Percentiles rank a stretch among this genome's conserved stretches.
These are phyloP conservation scores for Venturiaceae sp. DNA, from an alignment of 2,329 filamentous ascomycete genomes.

Conservation along the genomic window DNA sequence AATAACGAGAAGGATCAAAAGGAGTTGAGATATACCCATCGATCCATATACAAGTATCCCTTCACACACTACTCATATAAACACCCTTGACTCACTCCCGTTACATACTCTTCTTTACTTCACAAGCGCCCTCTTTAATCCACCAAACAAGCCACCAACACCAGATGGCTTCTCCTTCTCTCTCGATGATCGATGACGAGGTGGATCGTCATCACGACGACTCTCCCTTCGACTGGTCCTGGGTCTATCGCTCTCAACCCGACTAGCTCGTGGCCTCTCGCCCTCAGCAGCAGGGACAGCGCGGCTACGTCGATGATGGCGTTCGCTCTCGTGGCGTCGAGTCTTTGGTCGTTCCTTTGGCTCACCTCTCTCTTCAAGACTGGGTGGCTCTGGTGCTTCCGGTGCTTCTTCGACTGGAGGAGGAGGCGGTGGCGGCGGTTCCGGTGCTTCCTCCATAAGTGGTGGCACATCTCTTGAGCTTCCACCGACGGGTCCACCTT, in stretches of 20 bases:
- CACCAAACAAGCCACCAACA: neutral
- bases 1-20: neutral
- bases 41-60: neutral
- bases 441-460: neutral
- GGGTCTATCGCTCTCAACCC: constrained; percentile 3
- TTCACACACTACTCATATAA: neutral
- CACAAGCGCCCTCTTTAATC: constrained; percentile 3
- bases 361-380: neutral
- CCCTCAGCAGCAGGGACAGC: neutral
- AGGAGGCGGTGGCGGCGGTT: neutral
- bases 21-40: neutral
- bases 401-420: neutral
- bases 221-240: neutral
- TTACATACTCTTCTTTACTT: no score
- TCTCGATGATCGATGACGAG: neutral
- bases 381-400: neutral
- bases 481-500: constrained; percentile 1
- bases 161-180: neutral
- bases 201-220: neutral
- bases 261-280: neutral
- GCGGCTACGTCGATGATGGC: neutral
- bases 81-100: no score
- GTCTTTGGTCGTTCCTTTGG: constrained; percentile 1
- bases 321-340: constrained; percentile 4
- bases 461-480: neutral